These are phyloP conservation scores for Dipodascus geniculatus DNA, from an alignment of 805 yeast species.

Conservation along the genomic window DNA sequence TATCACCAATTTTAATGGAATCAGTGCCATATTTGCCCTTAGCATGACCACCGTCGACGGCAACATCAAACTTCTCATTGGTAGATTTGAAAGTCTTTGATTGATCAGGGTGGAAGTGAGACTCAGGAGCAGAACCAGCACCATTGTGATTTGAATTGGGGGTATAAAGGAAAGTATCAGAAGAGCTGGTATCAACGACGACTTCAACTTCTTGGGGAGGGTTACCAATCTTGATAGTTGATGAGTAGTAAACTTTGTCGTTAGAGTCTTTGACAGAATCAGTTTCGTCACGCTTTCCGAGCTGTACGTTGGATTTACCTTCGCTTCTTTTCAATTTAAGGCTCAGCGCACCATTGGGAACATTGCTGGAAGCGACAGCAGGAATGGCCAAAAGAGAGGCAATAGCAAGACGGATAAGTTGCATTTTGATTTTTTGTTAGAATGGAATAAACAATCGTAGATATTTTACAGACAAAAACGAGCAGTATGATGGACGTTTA, in stretches of 20 bases:
- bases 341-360: neutral
- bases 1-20: conserved; percentile 14
- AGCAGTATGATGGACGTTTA: too few species aligned
- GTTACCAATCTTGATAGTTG: conserved; percentile 28
- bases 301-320: neutral
- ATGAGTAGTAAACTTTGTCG: conserved; percentile 21
- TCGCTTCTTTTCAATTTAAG: neutral
- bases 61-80: conserved; percentile 28
- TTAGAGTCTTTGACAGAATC: neutral
- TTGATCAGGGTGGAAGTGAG: conserved; percentile 17
- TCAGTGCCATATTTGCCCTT: conserved; percentile 25
- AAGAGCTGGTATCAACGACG: conserved; percentile 38
- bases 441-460: too few species aligned
- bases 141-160: conserved; percentile 20
- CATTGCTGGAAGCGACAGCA: neutral
- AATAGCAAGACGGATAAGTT: neutral
- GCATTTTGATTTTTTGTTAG: neutral
- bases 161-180: conserved; percentile 37
- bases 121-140: conserved; percentile 13
- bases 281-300: neutral
- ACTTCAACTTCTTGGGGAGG: conserved; percentile 33
- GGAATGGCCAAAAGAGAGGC: neutral
- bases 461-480: too few species aligned
- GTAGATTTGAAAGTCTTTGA: conserved; percentile 25
- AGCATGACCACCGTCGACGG: conserved; percentile 27